These are phyloP conservation scores for Chaetoscypha palmicola DNA, from an alignment of 2,329 filamentous ascomycete species.

Conservation along the genomic window DNA sequence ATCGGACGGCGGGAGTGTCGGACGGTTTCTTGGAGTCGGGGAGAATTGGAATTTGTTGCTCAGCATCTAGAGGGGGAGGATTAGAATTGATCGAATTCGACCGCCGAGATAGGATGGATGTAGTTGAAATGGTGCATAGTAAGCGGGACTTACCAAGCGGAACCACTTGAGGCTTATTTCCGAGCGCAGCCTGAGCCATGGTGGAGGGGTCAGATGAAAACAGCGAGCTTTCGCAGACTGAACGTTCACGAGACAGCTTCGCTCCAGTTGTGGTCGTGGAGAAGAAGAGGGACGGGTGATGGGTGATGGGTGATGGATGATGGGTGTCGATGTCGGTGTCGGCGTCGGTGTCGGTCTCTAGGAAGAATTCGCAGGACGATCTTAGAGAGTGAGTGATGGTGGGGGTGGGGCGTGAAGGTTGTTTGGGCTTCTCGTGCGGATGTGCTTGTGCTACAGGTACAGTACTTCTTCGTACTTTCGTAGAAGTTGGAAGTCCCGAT, in stretches of 20 bases:
- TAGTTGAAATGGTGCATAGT: conserved; percentile 9
- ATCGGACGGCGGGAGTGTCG: conserved; percentile 63
- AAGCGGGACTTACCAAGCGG: conserved; percentile 24
- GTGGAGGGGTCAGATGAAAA: conserved; percentile 4
- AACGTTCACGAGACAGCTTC: not conserved
- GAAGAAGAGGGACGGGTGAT: not conserved
- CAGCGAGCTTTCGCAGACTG: not conserved
- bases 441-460: too few species aligned
- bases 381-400: not conserved
- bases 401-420: not conserved
- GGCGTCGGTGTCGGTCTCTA: not conserved
- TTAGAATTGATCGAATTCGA: conserved; percentile 7
- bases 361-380: conserved; percentile 1
- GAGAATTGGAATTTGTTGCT: conserved; percentile 25
- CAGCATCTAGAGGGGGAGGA: conserved; percentile 9
- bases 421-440: conserved; percentile 1
- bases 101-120: not conserved
- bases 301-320: too few species aligned
- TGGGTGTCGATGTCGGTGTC: too few species aligned
- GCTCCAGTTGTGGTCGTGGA: not conserved
- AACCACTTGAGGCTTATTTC: conserved; percentile 12
- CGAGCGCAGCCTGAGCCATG: conserved; percentile 21
- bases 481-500: conserved; percentile 4
- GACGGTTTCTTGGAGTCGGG: too few species aligned
- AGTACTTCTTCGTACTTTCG: too few species aligned